Percentiles rank a stretch among this genome's conserved stretches.
Evolutionary conservation across 352 stramenopile species (phyloP).

Genomic region (Pythium sukuiense): DNA sequence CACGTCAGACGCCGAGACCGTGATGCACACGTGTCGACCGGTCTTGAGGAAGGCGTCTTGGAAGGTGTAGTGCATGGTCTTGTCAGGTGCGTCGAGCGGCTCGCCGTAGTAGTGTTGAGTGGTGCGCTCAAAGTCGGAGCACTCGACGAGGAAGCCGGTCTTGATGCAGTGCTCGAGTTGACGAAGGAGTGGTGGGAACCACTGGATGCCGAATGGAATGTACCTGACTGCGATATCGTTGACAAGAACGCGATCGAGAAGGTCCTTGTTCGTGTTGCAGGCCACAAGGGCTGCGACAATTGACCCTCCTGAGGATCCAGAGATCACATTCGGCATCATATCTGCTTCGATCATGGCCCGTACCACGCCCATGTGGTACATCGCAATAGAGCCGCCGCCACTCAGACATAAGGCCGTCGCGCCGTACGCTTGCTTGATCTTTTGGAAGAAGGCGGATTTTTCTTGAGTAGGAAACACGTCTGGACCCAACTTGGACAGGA

Average conservation of each 20-base stretch:
- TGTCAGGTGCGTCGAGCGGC: constrained; percentile 42
- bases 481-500: constrained; percentile 32
- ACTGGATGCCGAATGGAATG: constrained; percentile 55
- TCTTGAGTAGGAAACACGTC: constrained; percentile 40
- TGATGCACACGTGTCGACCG: too few species aligned
- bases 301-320: constrained; percentile 89
- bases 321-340: constrained; percentile 91
- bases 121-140: constrained; percentile 71
- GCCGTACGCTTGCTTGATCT: constrained; percentile 82
- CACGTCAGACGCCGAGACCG: too few species aligned
- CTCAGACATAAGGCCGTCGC: constrained; percentile 91
- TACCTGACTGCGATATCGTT: constrained; percentile 64
- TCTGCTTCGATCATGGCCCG: constrained; percentile 84
- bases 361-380: constrained; percentile 95
- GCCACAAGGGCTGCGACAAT: constrained; percentile 88
- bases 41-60: constrained; percentile 31
- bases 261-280: constrained; percentile 83
- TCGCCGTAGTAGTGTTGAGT: constrained; percentile 93
- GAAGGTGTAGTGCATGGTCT: constrained; percentile 87
- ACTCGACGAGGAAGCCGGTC: constrained; percentile 85
- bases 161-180: constrained; percentile 47
- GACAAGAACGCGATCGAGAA: constrained; percentile 52
- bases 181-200: constrained; percentile 79
- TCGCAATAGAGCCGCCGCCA: constrained; percentile 89
- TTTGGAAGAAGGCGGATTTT: constrained; percentile 54